Conservation (phyloP, 306 rosid species). For the Medicago ruthenica region DNA sequence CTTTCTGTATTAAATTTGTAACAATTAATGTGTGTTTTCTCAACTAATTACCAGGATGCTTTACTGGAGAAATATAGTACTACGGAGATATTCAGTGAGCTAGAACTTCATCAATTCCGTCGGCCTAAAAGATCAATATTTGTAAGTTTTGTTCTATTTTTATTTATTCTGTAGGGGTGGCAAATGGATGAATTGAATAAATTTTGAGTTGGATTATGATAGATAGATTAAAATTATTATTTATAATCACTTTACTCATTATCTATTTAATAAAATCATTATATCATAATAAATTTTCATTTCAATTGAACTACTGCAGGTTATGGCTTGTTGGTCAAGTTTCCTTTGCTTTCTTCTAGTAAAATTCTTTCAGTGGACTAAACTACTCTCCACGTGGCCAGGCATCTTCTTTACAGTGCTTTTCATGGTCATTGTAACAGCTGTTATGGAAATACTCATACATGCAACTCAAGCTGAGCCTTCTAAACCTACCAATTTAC, state of each 20-base stretch:
- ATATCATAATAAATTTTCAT: not conserved
- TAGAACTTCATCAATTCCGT: constrained; percentile 50
- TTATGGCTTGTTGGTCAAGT: constrained; percentile 61
- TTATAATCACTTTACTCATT: too few species aligned
- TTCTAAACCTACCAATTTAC: constrained; percentile 48
- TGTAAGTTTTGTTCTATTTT: constrained; percentile 49
- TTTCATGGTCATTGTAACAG: constrained; percentile 53
- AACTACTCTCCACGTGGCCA: constrained; percentile 71
- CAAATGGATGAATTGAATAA: too few species aligned
- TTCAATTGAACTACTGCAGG: constrained; percentile 39
- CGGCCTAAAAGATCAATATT: constrained; percentile 68
- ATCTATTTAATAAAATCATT: not conserved
- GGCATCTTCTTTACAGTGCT: constrained; percentile 57
- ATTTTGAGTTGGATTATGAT: too few species aligned
- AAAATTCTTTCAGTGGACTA: constrained; percentile 54
- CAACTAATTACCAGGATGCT: constrained; percentile 64
- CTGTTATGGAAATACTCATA: constrained; percentile 71
- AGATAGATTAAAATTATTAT: not conserved
- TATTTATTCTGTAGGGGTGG: too few species aligned
- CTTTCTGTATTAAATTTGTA: not conserved
- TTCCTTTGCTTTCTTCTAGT: constrained; percentile 50
- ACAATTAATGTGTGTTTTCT: not conserved
- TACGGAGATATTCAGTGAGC: constrained; percentile 65
- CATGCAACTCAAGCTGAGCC: constrained; percentile 66
- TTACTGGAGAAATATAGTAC: constrained; percentile 66